These are phyloP conservation scores for Saturnispora bothae DNA, from an alignment of 805 yeast species.

Conservation along the genomic window DNA sequence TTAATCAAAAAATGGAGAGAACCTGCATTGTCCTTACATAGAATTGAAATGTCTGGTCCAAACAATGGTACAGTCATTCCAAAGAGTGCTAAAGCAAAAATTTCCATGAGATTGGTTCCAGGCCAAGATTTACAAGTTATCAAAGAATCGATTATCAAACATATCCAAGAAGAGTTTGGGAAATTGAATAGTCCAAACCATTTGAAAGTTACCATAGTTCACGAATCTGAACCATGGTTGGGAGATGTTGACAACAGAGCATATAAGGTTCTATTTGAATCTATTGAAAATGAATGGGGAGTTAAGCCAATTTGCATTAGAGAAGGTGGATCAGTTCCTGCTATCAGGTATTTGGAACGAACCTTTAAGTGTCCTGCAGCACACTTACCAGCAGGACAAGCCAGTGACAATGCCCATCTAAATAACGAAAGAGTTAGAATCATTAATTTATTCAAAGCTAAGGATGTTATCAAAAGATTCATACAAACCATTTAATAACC, in stretches of 20 bases:
- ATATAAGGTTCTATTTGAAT: constrained; percentile 54
- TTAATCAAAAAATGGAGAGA: constrained; percentile 77
- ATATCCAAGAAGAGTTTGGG: constrained; percentile 38
- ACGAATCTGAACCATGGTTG: constrained; percentile 94
- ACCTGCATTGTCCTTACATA: constrained; percentile 84
- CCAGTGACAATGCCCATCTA: constrained; percentile 89
- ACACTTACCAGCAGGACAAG: constrained; percentile 94
- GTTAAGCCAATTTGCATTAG: constrained; percentile 75
- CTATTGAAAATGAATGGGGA: constrained; percentile 64
- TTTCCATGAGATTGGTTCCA: constrained; percentile 85
- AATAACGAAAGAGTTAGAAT: constrained; percentile 78
- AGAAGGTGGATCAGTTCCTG: constrained; percentile 96
- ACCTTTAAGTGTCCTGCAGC: constrained; percentile 80
- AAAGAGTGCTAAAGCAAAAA: constrained; percentile 58
- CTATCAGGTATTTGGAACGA: constrained; percentile 75
- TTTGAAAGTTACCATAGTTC: constrained; percentile 49
- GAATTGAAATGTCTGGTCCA: constrained; percentile 81
- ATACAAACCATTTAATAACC: constrained; percentile 22
- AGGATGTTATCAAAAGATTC: constrained; percentile 49
- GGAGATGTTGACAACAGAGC: constrained; percentile 76
- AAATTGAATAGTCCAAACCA: constrained; percentile 50
- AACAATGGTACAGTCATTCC: constrained; percentile 86
- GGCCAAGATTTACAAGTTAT: constrained; percentile 61
- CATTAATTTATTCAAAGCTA: constrained; percentile 63
- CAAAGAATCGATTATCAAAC: constrained; percentile 38